These are phyloP conservation scores for Cymbopogon flexuosus DNA, from an alignment of 202 grass and related monocot genomes.

Conservation along the genomic window DNA sequence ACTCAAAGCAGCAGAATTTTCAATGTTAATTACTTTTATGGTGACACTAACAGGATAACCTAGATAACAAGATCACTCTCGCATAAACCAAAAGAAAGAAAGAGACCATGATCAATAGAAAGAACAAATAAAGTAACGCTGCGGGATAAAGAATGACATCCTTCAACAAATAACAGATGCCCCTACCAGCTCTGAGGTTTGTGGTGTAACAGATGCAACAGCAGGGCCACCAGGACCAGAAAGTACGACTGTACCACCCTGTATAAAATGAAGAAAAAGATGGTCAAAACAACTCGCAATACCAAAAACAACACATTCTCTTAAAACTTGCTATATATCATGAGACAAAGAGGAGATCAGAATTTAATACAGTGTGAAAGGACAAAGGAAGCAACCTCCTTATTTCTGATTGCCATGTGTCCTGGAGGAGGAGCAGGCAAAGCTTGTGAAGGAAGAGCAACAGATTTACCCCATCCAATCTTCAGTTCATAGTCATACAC, in stretches of 20 bases:
- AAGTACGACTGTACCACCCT: slow-evolving; percentile 82
- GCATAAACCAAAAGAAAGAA: not conserved
- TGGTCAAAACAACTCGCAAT: slow-evolving; percentile 8
- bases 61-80: not conserved
- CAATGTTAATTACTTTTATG: slow-evolving; percentile 14
- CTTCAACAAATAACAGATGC: not conserved
- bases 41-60: not conserved
- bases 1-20: slow-evolving; percentile 21
- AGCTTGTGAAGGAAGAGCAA: slow-evolving; percentile 90
- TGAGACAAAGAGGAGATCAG: slow-evolving; percentile 13
- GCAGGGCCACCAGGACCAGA: slow-evolving; percentile 80
- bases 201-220: slow-evolving; percentile 63
- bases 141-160: not conserved
- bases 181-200: slow-evolving; percentile 82
- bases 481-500: slow-evolving; percentile 98
- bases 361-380: slow-evolving; percentile 20
- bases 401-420: slow-evolving; percentile 98
- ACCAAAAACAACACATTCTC: slow-evolving; percentile 12
- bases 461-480: slow-evolving; percentile 98
- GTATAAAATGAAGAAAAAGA: slow-evolving; percentile 39
- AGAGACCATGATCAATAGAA: not conserved
- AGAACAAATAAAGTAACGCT: not conserved
- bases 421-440: slow-evolving; percentile 93
- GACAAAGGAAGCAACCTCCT: slow-evolving; percentile 60
- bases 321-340: slow-evolving; percentile 11